Evolutionary conservation across 495 filamentous ascomycete genomes (phyloP).

Genomic region (Penicillium paxilli): DNA sequence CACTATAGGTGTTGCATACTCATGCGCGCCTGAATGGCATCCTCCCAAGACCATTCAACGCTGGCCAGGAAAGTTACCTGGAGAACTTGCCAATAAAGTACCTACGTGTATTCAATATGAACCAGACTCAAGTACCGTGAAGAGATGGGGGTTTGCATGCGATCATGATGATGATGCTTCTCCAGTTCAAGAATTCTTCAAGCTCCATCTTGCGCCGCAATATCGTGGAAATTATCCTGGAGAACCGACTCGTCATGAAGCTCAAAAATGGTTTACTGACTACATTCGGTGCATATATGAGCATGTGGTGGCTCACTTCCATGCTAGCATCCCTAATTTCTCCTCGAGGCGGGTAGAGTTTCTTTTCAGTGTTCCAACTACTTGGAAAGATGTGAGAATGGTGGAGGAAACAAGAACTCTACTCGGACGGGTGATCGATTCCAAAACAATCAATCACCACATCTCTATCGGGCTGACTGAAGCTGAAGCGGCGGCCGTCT

Average conservation of each 20-base stretch:
- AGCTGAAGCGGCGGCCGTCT: constrained; percentile 67
- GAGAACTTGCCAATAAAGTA: constrained; percentile 60
- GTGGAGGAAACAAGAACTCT: constrained; percentile 56
- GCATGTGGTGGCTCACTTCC: constrained; percentile 51
- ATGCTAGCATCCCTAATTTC: constrained; percentile 46
- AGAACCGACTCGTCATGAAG: constrained; percentile 41
- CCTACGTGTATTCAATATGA: constrained; percentile 57
- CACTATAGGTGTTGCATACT: constrained; percentile 54
- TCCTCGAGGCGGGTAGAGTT: constrained; percentile 55
- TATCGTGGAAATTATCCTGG: constrained; percentile 35
- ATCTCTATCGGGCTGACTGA: constrained; percentile 66
- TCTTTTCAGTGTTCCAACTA: constrained; percentile 67
- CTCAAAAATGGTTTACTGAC: constrained; percentile 55
- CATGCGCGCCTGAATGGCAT: constrained; percentile 42
- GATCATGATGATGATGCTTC: constrained; percentile 43
- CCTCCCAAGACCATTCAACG: constrained; percentile 56
- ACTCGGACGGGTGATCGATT: constrained; percentile 53
- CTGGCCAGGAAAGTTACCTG: constrained; percentile 57
- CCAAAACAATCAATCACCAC: constrained; percentile 41
- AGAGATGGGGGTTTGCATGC: constrained; percentile 59
- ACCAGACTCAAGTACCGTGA: constrained; percentile 34
- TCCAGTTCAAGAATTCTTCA: constrained; percentile 57
- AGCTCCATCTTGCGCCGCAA: constrained; percentile 55
- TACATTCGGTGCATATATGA: constrained; percentile 55
- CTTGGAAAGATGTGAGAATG: constrained; percentile 59